Conservation (phyloP, 2,329 filamentous ascomycete species). For the Fusarium sulawesiense region DNA sequence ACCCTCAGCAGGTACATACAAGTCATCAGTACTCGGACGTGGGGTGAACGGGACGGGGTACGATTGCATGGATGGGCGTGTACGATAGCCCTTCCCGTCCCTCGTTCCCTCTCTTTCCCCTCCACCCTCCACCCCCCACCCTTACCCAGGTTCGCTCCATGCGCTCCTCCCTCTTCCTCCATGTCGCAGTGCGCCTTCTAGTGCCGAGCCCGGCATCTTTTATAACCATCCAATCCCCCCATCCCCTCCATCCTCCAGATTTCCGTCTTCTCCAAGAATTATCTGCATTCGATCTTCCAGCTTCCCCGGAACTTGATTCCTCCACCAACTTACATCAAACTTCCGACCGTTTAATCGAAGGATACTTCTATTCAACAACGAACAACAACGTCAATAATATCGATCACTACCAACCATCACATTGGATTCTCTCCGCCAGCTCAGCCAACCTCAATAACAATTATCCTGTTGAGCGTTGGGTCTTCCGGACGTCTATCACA, state of each 20-base stretch:
- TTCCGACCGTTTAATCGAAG: constrained; percentile 15
- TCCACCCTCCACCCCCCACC: not conserved
- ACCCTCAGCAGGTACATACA: constrained; percentile 38
- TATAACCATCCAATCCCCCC: constrained; percentile 48
- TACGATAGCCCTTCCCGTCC: constrained; percentile 33
- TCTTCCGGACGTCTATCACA: constrained; percentile 63
- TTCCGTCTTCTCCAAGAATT: constrained; percentile 40
- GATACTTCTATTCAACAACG: constrained; percentile 12
- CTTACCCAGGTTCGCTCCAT: constrained; percentile 27
- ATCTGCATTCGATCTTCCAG: constrained; percentile 41
- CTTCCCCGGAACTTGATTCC: constrained; percentile 43
- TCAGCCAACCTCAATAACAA: constrained; percentile 22
- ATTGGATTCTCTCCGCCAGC: constrained; percentile 14
- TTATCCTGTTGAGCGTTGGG: constrained; percentile 27
- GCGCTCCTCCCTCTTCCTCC: constrained; percentile 37
- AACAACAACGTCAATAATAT: constrained; percentile 1
- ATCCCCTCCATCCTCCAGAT: constrained; percentile 46
- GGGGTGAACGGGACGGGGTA: constrained; percentile 29
- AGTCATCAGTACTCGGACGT: constrained; percentile 28
- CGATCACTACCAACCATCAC: constrained; percentile 22
- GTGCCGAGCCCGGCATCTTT: constrained; percentile 51
- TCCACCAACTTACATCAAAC: constrained; percentile 32
- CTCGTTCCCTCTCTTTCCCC: constrained; percentile 33
- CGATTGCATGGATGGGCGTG: constrained; percentile 2
- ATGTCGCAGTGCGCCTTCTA: constrained; percentile 40